These are phyloP conservation scores for Aspergillus funiculosus DNA, from an alignment of 495 filamentous ascomycete species.

Conservation along the genomic window DNA sequence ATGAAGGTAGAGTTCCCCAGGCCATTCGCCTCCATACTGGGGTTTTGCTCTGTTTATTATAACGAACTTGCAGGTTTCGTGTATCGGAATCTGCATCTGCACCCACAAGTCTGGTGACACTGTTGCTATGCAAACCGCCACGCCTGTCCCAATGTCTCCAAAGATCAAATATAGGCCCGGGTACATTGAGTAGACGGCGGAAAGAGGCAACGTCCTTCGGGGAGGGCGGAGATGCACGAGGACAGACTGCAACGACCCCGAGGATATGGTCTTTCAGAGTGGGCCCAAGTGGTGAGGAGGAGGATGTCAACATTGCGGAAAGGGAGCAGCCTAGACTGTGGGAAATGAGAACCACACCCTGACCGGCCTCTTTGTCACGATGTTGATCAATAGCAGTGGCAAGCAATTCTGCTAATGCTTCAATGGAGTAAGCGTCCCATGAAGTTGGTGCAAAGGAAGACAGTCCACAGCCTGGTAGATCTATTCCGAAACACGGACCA, in stretches of 20 bases:
- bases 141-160: constrained; percentile 76
- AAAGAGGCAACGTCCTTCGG: constrained; percentile 47
- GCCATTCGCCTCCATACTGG: constrained; percentile 82
- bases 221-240: constrained; percentile 56
- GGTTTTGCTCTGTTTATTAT: constrained; percentile 76
- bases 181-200: constrained; percentile 57
- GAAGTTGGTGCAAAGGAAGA: constrained; percentile 63
- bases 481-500: constrained; percentile 83
- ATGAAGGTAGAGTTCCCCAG: constrained; percentile 58
- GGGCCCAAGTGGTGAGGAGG: constrained; percentile 41
- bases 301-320: constrained; percentile 66
- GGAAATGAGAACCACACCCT: constrained; percentile 73
- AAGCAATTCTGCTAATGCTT: constrained; percentile 69
- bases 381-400: constrained; percentile 65
- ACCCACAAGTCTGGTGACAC: constrained; percentile 76
- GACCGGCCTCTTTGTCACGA: constrained; percentile 56
- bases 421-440: constrained; percentile 76
- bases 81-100: constrained; percentile 64
- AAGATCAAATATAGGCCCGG: constrained; percentile 66
- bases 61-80: constrained; percentile 71
- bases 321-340: constrained; percentile 87
- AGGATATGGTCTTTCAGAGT: constrained; percentile 57
- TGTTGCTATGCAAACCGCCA: constrained; percentile 70
- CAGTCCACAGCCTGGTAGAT: constrained; percentile 81
- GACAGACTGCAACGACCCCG: constrained; percentile 77